phyloP scores from a whole-genome alignment of 257 asterid species.

The Lantana camara region DNA sequence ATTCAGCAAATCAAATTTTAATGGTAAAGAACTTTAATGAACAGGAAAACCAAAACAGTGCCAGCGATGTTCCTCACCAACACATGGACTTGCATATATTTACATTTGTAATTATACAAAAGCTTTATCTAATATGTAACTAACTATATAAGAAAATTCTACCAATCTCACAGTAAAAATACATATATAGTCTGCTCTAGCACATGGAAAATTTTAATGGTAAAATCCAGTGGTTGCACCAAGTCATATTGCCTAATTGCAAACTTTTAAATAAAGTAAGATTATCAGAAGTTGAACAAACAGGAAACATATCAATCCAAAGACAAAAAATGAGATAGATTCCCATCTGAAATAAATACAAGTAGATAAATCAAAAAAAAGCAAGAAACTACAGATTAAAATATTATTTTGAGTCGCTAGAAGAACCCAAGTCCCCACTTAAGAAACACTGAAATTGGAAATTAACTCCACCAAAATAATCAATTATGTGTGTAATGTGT shows the following conservation, averaged over 20 bases:
- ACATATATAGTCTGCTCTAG: conserved; percentile 1
- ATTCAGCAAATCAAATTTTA: conserved; percentile 29
- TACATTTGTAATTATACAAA: not conserved
- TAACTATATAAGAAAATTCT: not conserved
- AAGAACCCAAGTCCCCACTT: no score
- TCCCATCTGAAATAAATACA: not conserved
- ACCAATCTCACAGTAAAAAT: conserved; percentile 1
- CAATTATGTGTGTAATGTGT: no score
- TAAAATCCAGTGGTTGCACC: conserved; percentile 19
- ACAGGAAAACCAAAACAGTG: conserved; percentile 1
- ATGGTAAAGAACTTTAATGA: conserved; percentile 7
- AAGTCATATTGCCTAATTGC: not conserved
- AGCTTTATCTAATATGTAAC: not conserved
- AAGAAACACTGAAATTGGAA: no score
- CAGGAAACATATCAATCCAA: not conserved
- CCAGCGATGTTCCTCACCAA: conserved; percentile 2
- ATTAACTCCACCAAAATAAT: no score
- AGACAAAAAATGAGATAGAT: not conserved
- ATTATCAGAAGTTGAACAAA: not conserved
- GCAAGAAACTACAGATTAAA: not conserved
- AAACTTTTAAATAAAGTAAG: not conserved
- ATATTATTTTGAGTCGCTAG: no score
- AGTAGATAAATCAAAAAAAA: not conserved
- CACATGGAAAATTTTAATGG: conserved; percentile 4
- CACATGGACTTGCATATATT: not conserved